phyloP scores from a whole-genome alignment of 139 green algal species.

The Tetraselmis chui region DNA sequence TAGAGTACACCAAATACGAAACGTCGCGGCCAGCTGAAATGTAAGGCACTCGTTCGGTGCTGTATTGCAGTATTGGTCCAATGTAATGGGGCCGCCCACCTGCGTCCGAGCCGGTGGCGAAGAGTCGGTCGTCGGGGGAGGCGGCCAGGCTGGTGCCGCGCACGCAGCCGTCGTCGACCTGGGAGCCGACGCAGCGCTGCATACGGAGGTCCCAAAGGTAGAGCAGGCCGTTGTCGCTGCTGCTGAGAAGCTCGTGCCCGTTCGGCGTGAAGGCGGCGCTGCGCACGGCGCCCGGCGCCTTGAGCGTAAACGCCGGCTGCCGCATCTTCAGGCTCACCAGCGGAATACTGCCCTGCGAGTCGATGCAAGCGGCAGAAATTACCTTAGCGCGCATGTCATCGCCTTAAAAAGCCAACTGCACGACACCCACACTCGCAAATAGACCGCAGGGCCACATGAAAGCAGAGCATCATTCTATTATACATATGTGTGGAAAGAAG shows the following conservation, averaged over 20 bases:
- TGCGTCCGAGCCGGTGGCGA: constrained; percentile 56
- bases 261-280: constrained; percentile 61
- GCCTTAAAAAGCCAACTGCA: too few relatives aligned
- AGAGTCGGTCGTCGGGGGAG: constrained; percentile 44
- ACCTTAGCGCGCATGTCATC: too few relatives aligned
- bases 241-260: constrained; percentile 59
- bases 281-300: constrained; percentile 75
- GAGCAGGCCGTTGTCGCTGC: constrained; percentile 68
- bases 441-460: too few relatives aligned
- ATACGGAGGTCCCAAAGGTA: constrained; percentile 89
- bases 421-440: too few relatives aligned
- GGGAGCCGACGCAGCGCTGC: constrained; percentile 58
- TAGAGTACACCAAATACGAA: too few relatives aligned
- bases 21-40: too few relatives aligned
- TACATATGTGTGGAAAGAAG: too few relatives aligned
- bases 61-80: too few relatives aligned
- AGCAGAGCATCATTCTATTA: too few relatives aligned
- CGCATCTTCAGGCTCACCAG: constrained; percentile 68
- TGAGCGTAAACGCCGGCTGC: constrained; percentile 65
- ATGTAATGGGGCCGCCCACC: too few relatives aligned
- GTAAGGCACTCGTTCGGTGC: too few relatives aligned
- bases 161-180: constrained; percentile 65
- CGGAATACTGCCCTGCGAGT: constrained; percentile 24
- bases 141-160: constrained; percentile 44
- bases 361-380: too few relatives aligned